Percentiles rank a stretch among this genome's conserved stretches.
Conservation (phyloP, 1,284 basidiomycete genomes). For the Tilletia indica region DNA sequence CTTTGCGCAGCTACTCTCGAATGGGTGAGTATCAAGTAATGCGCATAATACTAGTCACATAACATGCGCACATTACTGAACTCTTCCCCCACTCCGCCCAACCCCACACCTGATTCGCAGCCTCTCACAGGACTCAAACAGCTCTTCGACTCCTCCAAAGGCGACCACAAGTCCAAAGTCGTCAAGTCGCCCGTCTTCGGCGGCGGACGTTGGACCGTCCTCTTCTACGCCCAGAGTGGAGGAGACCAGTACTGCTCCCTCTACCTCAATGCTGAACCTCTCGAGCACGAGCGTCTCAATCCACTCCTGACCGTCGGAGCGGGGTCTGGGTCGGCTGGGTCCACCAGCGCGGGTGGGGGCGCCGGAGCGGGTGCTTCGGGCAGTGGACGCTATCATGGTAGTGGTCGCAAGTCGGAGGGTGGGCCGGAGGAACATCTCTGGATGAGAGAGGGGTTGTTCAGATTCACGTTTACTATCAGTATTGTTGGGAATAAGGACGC, state of each 20-base stretch:
- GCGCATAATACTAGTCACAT: neutral
- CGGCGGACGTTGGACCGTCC: slow-evolving; percentile 42
- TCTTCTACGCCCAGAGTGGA: slow-evolving; percentile 49
- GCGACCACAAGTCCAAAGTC: slow-evolving; percentile 56
- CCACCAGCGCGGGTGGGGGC: slow-evolving; percentile 18
- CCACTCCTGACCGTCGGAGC: slow-evolving; percentile 19
- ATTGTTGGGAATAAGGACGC: slow-evolving; percentile 57
- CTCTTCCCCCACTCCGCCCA: neutral
- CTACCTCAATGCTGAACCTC: slow-evolving; percentile 49
- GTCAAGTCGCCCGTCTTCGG: slow-evolving; percentile 53
- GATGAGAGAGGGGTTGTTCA: slow-evolving; percentile 77
- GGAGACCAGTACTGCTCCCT: slow-evolving; percentile 44
- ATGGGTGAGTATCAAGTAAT: neutral
- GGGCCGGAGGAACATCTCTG: slow-evolving; percentile 64
- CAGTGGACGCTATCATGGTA: neutral
- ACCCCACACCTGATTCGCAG: slow-evolving; percentile 1
- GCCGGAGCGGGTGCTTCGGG: slow-evolving; percentile 20
- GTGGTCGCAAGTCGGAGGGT: slow-evolving; percentile 12
- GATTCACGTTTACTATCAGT: slow-evolving; percentile 75
- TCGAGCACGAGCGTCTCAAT: slow-evolving; percentile 31
- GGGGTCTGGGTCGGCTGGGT: slow-evolving; percentile 15
- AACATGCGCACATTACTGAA: neutral
- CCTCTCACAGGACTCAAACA: slow-evolving; percentile 52
- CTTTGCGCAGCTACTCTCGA: neutral
- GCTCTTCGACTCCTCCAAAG: slow-evolving; percentile 55